Evolutionary conservation across 257 asterid genomes (phyloP), one percentile per base, ranked within the genome.

Genomic region (Scutellaria barbata): DNA sequence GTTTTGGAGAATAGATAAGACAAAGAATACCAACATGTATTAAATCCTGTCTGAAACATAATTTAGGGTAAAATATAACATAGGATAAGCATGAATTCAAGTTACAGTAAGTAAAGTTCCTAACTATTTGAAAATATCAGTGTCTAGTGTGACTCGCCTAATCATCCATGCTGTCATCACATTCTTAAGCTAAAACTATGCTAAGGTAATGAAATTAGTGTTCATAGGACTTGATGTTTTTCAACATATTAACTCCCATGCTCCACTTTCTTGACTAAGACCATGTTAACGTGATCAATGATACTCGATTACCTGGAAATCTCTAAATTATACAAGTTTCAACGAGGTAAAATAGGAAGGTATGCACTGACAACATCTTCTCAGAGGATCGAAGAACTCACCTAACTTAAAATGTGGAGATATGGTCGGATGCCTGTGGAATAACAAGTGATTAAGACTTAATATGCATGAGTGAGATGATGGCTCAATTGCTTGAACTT

Each of bases 1-100:
- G 87, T 22, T 79, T 57, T 54, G n/a, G 52, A 11, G 50, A 16
- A 48, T 45, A 18, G 54, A 5, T 37, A 58, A 37, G 61, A 52
- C 37, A 25, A 30, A 62, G 8, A 10, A 39, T 53, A 35, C 37
- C 12, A 75, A 68, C 48, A 5, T 5, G 22, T 40, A 20, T 40
- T 5, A 51, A 25, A 69, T 73, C 48, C 35, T 37, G 55, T 40
- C 46, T 17, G 13, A 52, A 52, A 39, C 20, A 52, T 30, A 10
- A 12, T 14, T 33, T 51, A 10, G 18, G 14, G 10, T 4, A 17
- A 45, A 70, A 11, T 43, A 18, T 8, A 40, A 0, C 0, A 18
- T 40, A 13, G 37, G 7, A 16, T 37, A 11, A 60, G 51, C 53
- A 58, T 18, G 30, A 30, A 56, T n/a, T 30, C 59, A 70, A 14